Percentiles rank a stretch among this genome's conserved stretches.
Conservation (phyloP, 2,329 filamentous ascomycete species). For the Aureobasidium sp. region DNA sequence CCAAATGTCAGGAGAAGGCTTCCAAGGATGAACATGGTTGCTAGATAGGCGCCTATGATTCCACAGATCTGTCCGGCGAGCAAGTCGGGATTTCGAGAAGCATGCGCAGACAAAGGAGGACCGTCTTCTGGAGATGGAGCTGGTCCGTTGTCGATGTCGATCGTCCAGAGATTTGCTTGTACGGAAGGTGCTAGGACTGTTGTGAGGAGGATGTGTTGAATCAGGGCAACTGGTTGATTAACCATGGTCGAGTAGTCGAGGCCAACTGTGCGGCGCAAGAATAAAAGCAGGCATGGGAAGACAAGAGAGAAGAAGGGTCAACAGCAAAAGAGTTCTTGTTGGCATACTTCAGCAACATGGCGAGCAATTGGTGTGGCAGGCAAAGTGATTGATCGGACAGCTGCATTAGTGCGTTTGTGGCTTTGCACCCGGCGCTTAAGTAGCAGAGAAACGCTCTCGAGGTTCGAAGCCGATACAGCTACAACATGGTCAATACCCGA, state of each 20-base stretch:
- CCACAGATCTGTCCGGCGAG: conserved; percentile 78
- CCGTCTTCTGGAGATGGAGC: conserved; percentile 56
- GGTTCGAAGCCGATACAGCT: not conserved
- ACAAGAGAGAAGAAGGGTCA: not conserved
- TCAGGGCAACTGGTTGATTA: not conserved
- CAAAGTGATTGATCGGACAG: not conserved
- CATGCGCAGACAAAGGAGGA: conserved; percentile 51
- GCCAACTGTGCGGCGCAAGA: not conserved
- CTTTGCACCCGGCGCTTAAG: conserved; percentile 5
- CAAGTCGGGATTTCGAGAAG: conserved; percentile 54
- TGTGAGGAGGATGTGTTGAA: not conserved
- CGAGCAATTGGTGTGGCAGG: not conserved
- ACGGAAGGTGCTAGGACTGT: not conserved
- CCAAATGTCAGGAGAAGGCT: conserved; percentile 46
- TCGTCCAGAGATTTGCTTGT: conserved; percentile 26
- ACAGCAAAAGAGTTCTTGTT: not conserved
- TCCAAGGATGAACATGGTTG: conserved; percentile 68
- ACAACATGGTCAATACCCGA: not conserved
- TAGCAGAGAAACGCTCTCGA: too few relatives aligned
- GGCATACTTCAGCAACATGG: not conserved
- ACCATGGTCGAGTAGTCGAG: not conserved
- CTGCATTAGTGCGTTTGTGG: conserved; percentile 11
- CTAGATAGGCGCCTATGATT: conserved; percentile 75
- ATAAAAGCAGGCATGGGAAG: not conserved
- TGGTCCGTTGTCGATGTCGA: conserved; percentile 49